Base-by-base conservation (phyloP, 179 eudicot species). In the Beta lomatogona region DNA sequence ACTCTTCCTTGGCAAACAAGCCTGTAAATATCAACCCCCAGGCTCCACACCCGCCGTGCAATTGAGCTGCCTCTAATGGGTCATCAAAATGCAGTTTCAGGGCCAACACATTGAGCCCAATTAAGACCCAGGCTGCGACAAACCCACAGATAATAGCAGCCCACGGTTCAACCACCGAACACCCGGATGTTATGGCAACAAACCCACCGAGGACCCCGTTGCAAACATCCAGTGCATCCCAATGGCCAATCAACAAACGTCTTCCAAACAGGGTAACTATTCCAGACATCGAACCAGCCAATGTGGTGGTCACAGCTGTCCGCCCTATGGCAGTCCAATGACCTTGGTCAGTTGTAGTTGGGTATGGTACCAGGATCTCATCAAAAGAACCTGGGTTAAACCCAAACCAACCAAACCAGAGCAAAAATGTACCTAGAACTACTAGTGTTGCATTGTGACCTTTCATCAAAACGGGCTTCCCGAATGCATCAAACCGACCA, bases 191-290 rank as follows among this genome's bases (percentile, higher is more conserved):
- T 82, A 92, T 92, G 3, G 97, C 93, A 6, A 90, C 93, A 31
- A 91, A 92, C 72, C 97, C 94, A 10, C 93, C 97, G 1, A 92
- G 88, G 77, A 92, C 77, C 12, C 97, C 97, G n/a, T 92, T 91
- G 80, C 97, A 91, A 4, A 92, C 94, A 50, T 86, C 94, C 0
- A 91, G 59, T 0, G 90, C 90, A 21, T 92, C 93, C 97, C 97
- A 92, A 63, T 92, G 97, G 65, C 97, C 97, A 25, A 88, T 85
- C 4, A 92, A 75, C 6, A 92, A 18, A 45, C 97, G 81, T 6
- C 89, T 84, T 19, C 91, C 88, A 36, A 92, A 92, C 5, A 92
- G 76, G 46, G 94, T 92, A 1, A 84, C 88, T 0, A 92, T 41
- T 0, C 93, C 93, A 0, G 97, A 82, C 6, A 92, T 91, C 22